Evolutionary conservation across 1,284 basidiomycete genomes (phyloP).

Genomic region (Tetrapyrgos nigripes): DNA sequence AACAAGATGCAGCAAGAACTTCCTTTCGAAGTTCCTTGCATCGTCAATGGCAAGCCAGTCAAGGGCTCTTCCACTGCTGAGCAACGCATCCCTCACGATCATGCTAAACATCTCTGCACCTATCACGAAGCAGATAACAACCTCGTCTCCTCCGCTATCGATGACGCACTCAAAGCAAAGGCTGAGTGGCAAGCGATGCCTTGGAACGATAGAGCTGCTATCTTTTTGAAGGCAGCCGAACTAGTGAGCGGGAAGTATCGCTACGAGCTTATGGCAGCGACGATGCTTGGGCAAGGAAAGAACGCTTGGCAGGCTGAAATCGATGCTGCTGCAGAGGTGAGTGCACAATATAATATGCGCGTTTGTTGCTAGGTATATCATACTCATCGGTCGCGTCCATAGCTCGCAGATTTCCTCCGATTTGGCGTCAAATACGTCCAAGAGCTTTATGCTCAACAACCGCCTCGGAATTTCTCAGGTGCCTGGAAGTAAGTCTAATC

Average conservation of each 20-base stretch:
- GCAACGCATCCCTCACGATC: slow-evolving; percentile 86
- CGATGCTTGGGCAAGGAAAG: slow-evolving; percentile 99
- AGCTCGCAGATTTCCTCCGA: slow-evolving; percentile 94
- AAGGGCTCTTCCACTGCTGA: slow-evolving; percentile 84
- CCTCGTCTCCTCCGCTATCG: slow-evolving; percentile 83
- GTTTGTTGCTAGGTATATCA: background rate
- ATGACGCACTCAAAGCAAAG: slow-evolving; percentile 89
- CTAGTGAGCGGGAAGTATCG: slow-evolving; percentile 94
- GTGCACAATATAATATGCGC: slow-evolving; percentile 25
- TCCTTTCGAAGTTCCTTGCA: slow-evolving; percentile 91
- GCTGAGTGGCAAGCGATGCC: slow-evolving; percentile 92
- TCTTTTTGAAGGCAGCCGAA: slow-evolving; percentile 98
- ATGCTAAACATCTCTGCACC: slow-evolving; percentile 80
- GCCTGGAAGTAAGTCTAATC: slow-evolving; percentile 92
- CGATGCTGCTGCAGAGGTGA: slow-evolving; percentile 95
- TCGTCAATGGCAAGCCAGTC: slow-evolving; percentile 91
- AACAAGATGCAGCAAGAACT: slow-evolving; percentile 81
- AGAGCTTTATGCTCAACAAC: slow-evolving; percentile 92
- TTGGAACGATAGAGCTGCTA: slow-evolving; percentile 96
- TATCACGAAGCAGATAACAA: slow-evolving; percentile 91
- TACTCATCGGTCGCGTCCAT: too few species aligned
- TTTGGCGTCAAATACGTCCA: slow-evolving; percentile 98
- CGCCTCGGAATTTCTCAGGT: slow-evolving; percentile 84
- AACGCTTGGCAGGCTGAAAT: slow-evolving; percentile 99
- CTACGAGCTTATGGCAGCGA: slow-evolving; percentile 94